Conservation (phyloP, 257 asterid species). For the Nicotiana tomentosiformis region DNA sequence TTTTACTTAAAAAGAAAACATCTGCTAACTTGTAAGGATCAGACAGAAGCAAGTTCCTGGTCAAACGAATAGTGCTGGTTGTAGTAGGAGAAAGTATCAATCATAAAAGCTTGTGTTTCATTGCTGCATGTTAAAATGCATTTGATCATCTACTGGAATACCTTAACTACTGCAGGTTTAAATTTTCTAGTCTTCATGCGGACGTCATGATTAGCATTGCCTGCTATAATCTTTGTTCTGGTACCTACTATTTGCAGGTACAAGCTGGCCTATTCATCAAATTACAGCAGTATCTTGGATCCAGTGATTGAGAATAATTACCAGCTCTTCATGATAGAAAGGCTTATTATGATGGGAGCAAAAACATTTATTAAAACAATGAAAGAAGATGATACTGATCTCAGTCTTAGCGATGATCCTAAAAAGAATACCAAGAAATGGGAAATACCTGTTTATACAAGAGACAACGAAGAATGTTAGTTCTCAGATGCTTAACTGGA, state of each 20-base stretch:
- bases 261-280: conserved; percentile 77
- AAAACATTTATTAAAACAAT: conserved; percentile 59
- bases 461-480: conserved; percentile 57
- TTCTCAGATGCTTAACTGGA: background rate
- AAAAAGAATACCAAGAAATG: conserved; percentile 81
- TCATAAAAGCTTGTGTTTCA: background rate
- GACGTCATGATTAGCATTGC: background rate
- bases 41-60: background rate
- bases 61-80: background rate
- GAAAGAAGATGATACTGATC: conserved; percentile 62
- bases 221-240: background rate
- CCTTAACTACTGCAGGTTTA: background rate
- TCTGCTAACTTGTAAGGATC: background rate
- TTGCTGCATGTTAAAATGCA: background rate
- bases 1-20: background rate
- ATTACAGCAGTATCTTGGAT: conserved; percentile 67
- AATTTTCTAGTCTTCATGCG: background rate
- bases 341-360: conserved; percentile 79
- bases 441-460: conserved; percentile 71
- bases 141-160: background rate
- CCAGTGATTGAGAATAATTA: conserved; percentile 79
- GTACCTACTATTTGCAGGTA: conserved; percentile 47
- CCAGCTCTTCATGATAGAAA: conserved; percentile 83
- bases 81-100: background rate
- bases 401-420: conserved; percentile 88